Evolutionary conservation across 345 rosid species (phyloP), one percentile per base, ranked within the genome.

Genomic region (Corchorus capsularis): DNA sequence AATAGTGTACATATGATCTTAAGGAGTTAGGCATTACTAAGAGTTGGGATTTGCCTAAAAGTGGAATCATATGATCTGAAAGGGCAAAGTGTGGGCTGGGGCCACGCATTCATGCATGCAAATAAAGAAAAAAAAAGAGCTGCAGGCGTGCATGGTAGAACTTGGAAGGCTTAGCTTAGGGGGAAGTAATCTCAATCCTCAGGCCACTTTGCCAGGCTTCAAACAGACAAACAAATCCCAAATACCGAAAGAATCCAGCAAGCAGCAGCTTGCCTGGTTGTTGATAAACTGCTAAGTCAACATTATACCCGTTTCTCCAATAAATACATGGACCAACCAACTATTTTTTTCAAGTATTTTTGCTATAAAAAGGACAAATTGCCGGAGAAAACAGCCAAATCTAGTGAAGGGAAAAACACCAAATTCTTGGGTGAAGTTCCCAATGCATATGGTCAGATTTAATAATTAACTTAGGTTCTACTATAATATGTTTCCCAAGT

Each of bases 371-470:
- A 55, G 16, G 50, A 20, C 55, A 16, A 49, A 8, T 43, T 57
- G 45, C 20, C 1, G 12, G 54, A 12, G 4, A 3, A 39, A 64
- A 61, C 68, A 74, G 61, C 49, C 60, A 62, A 27, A 49, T 10
- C 2, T 27, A 8, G 8, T 32, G 22, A 34, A 39, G 16, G 34
- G 27, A 27, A 52, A 52, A 17, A 35, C 32, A 11, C 73, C 61
- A 52, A 52, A 71, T 55, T 55, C 22, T 54, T n/a, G 22, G 60
- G 77, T 39, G 73, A 50, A 76, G 52, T 10, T 55, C 17, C 79
- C 67, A 6, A 43, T 17, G 49, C 41, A 6, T 17, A 6, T 17
- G 17, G 59, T 43, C 57, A 56, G 54, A 56, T 47, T 41, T 47
- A 17, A 27, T 14, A 35, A 15, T 27, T 27, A 27, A 27, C 27